Evolutionary conservation across 306 rosid species (phyloP).

Genomic region (Medicago truncatula): DNA sequence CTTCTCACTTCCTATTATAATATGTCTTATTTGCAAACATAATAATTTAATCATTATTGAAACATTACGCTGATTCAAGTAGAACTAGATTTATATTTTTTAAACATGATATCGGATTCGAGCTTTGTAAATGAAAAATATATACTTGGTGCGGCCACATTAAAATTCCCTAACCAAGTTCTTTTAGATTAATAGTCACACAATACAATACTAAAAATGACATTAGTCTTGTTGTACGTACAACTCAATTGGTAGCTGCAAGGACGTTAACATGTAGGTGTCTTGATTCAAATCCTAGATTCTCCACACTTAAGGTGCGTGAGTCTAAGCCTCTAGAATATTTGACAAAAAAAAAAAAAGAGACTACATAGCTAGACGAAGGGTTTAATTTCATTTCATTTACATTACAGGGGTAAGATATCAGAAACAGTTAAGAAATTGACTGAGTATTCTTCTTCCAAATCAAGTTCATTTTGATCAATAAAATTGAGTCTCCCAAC

Average conservation of each 20-base stretch:
- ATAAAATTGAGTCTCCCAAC: slow-evolving; percentile 39
- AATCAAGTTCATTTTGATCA: background rate
- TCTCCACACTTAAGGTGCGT: too few species aligned
- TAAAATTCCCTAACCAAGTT: background rate
- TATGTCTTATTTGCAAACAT: too few species aligned
- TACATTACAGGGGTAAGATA: slow-evolving; percentile 34
- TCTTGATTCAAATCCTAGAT: too few species aligned
- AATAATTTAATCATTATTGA: too few species aligned
- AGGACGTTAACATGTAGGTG: too few species aligned
- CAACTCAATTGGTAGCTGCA: too few species aligned
- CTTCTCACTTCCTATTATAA: too few species aligned
- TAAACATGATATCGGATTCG: background rate
- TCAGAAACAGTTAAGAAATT: slow-evolving; percentile 43
- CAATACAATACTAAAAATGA: background rate
- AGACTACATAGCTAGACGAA: background rate
- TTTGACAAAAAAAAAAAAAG: too few species aligned
- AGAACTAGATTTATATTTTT: too few species aligned
- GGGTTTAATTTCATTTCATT: background rate
- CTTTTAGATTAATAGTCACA: background rate
- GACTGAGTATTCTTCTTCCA: slow-evolving; percentile 18
- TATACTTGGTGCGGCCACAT: background rate
- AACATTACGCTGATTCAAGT: background rate
- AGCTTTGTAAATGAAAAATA: background rate
- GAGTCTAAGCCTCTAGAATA: too few species aligned
- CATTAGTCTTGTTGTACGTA: background rate